phyloP scores from a whole-genome alignment of 371 early-diverging fungal species.

The Nematocida major region DNA sequence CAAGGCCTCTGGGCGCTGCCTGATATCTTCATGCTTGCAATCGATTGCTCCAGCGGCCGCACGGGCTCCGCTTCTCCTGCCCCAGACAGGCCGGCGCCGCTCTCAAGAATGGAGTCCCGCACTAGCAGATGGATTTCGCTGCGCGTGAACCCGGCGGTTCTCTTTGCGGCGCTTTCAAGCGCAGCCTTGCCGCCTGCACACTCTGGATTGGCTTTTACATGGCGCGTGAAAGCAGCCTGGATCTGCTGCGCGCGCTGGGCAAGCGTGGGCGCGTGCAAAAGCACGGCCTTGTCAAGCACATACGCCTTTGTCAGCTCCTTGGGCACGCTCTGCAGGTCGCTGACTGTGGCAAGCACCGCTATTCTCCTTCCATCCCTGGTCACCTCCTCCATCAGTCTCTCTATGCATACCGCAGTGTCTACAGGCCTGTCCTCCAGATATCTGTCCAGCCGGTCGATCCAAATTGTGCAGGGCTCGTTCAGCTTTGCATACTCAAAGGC shows the following conservation, averaged over 20 bases:
- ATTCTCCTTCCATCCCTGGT: slow-evolving; percentile 5
- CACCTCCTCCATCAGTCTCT: slow-evolving; percentile 39
- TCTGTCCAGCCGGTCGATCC: slow-evolving; percentile 38
- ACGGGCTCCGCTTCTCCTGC: background rate
- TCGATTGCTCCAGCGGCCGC: background rate
- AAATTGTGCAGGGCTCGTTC: slow-evolving; percentile 51
- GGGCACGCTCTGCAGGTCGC: background rate
- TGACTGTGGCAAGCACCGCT: slow-evolving; percentile 4
- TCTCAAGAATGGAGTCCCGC: background rate
- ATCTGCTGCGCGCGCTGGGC: slow-evolving; percentile 21
- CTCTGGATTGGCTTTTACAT: background rate
- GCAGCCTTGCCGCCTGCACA: background rate
- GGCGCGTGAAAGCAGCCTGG: background rate
- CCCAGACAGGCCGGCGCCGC: background rate
- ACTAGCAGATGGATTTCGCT: slow-evolving; percentile 17
- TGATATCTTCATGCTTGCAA: background rate
- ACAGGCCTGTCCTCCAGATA: background rate
- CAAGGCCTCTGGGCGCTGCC: background rate
- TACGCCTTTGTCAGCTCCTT: background rate
- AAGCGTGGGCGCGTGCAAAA: background rate
- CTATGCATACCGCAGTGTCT: background rate
- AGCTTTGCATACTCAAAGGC: slow-evolving; percentile 47
- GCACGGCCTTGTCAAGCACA: slow-evolving; percentile 10
- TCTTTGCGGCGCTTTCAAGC: slow-evolving; percentile 1
- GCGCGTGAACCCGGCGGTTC: slow-evolving; percentile 45